A percentile compares a stretch with the other conserved stretches of the same genome.
phyloP scores from a whole-genome alignment of 306 rosid genomes.

The Glycine tomentella region DNA sequence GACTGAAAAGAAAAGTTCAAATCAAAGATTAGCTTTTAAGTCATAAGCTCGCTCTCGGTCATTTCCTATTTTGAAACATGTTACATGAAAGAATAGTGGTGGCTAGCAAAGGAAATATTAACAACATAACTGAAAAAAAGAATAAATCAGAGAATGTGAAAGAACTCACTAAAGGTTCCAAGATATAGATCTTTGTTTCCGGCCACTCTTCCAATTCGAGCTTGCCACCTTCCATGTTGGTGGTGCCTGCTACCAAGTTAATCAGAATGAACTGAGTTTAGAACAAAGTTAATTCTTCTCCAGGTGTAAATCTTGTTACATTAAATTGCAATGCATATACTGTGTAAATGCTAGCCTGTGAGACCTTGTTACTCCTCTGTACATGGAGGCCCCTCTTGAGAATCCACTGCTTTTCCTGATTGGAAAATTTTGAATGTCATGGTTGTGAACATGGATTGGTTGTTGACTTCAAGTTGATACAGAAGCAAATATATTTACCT shows the following conservation, averaged over 20 bases:
- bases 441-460: neutral
- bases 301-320: neutral
- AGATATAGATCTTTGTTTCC: conserved; percentile 90
- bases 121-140: neutral
- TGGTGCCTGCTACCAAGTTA: conserved; percentile 68
- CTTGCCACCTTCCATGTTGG: conserved; percentile 95
- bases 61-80: conserved; percentile 29
- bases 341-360: conserved; percentile 28
- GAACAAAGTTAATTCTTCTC: neutral
- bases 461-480: conserved; percentile 15
- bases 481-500: conserved; percentile 50
- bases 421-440: neutral
- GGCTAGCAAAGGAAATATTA: conserved; percentile 6
- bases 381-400: conserved; percentile 61
- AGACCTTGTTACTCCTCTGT: conserved; percentile 82
- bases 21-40: conserved; percentile 37
- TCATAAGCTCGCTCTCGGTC: conserved; percentile 35
- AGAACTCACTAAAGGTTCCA: conserved; percentile 81
- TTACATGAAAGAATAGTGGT: conserved; percentile 26
- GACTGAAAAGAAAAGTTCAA: conserved; percentile 46
- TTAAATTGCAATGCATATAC: neutral
- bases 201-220: conserved; percentile 86
- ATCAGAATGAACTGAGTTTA: conserved; percentile 31
- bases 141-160: neutral
- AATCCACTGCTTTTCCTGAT: conserved; percentile 90